Evolutionary conservation across 345 rosid genomes (phyloP).

Genomic region (Moricandia moricandioides): DNA sequence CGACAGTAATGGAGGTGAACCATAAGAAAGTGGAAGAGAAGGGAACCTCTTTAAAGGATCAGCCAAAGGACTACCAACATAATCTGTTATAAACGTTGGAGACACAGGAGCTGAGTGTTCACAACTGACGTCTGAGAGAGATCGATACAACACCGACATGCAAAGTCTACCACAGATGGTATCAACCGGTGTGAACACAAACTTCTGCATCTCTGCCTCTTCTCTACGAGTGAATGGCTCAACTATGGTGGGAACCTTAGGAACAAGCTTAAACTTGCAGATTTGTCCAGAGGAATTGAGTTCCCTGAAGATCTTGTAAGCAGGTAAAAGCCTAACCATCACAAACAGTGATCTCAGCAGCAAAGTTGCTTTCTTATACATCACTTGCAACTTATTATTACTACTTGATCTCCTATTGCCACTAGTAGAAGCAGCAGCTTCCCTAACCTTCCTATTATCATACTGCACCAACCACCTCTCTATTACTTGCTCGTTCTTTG

Average conservation of each 20-base stretch:
- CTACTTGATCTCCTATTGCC: conserved; percentile 50
- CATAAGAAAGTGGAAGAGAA: conserved; percentile 64
- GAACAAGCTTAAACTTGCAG: conserved; percentile 55
- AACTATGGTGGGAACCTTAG: conserved; percentile 71
- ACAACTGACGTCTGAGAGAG: conserved; percentile 60
- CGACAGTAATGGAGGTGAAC: conserved; percentile 77
- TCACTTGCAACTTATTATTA: conserved; percentile 49
- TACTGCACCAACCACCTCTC: conserved; percentile 95
- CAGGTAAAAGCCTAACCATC: conserved; percentile 87
- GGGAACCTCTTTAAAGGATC: conserved; percentile 81
- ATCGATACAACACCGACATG: conserved; percentile 66
- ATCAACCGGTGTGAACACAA: conserved; percentile 78
- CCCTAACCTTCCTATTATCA: conserved; percentile 63
- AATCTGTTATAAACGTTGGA: conserved; percentile 78
- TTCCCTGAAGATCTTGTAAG: conserved; percentile 74
- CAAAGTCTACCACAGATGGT: conserved; percentile 81
- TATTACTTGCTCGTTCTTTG: conserved; percentile 59
- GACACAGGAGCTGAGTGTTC: conserved; percentile 73
- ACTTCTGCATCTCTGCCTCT: conserved; percentile 83
- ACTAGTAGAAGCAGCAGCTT: conserved; percentile 42
- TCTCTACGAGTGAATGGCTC: conserved; percentile 85
- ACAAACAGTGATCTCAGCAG: conserved; percentile 29
- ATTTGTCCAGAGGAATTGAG: conserved; percentile 74
- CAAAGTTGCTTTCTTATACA: conserved; percentile 78
- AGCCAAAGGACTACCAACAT: conserved; percentile 96